Evolutionary conservation across 2,329 filamentous ascomycete species (phyloP), one percentile per base, ranked within the genome.

Genomic region (Aspergillus bombycis): DNA sequence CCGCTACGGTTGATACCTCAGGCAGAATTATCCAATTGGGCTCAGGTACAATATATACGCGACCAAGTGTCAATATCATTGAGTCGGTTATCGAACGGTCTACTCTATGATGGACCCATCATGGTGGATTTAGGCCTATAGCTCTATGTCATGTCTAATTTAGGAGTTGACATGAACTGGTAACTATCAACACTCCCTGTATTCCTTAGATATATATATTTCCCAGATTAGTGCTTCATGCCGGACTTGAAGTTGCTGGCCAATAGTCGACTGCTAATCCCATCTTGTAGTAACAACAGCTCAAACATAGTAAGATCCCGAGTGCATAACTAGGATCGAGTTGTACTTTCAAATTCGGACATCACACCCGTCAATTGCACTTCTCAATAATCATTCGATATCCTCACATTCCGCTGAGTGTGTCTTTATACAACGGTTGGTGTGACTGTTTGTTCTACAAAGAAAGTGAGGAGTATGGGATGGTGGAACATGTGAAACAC

Each of bases 1-100:
- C 38, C 38, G 38, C 38, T n/a, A 3, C 12, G 9, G 9, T 1
- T 9, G 19, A 8, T 63, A 63, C 65, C 63, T 67, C 30, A 66
- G 63, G 65, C 53, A 55, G 7, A n/a, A 5, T 38, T 38, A n/a
- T 19, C 3, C 19, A 41, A 41, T n/a, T n/a, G n/a, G n/a, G n/a
- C 5, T 14, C 8, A n/a, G 38, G 16, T 41, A 41, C 7, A 41
- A n/a, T 46, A 46, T 46, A 12, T 2, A 12, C 41, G 10, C 41
- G 10, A 11, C n/a, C 11, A 12, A 14, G n/a, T 45, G 14, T 21
- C 52, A 21, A 16, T 26, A 14, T 14, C 7, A 19, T 1, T 26
- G 5, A 28, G 11, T 14, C 26, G 8, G 41, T n/a, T 43, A n/a
- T 43, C 45, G 21, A 48, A 7, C 16, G n/a, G 16, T n/a, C 38